phyloP scores from a whole-genome alignment of 139 green algal genomes.

The Closterium sp. region DNA sequence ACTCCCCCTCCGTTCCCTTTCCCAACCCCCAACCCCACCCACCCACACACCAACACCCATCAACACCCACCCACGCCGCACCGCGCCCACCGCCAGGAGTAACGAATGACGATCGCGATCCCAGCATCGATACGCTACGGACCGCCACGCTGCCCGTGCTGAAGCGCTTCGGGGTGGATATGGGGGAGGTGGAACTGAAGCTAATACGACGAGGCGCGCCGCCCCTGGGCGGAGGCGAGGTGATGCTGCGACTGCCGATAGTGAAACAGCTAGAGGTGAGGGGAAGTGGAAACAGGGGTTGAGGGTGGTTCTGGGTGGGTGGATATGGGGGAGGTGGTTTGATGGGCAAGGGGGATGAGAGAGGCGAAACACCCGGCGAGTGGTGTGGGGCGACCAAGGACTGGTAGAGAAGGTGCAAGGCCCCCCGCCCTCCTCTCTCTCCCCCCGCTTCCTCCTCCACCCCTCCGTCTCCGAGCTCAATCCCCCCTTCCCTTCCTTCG shows the following conservation, averaged over 20 bases:
- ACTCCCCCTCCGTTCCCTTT: background rate
- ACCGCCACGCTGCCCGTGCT: constrained; percentile 91
- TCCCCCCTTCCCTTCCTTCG: background rate
- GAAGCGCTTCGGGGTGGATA: constrained; percentile 57
- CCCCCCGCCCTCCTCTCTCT: constrained; percentile 21
- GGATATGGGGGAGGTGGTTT: background rate
- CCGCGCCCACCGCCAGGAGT: constrained; percentile 60
- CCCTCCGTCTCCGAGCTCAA: background rate
- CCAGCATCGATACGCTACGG: constrained; percentile 79
- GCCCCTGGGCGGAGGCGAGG: constrained; percentile 83
- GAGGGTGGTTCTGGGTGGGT: background rate
- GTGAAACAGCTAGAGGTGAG: constrained; percentile 17
- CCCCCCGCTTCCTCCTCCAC: background rate
- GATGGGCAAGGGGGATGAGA: background rate
- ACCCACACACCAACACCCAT: background rate
- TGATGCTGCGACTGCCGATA: constrained; percentile 59
- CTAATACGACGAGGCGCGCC: constrained; percentile 68
- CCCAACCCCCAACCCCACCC: no score
- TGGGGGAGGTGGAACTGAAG: constrained; percentile 71
- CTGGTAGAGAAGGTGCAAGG: no score
- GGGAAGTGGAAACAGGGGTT: background rate
- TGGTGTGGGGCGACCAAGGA: no score
- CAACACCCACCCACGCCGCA: background rate
- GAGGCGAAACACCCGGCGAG: no score
- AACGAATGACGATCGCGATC: constrained; percentile 86